These are phyloP conservation scores for Pythium apleroticum DNA, from an alignment of 352 stramenopile species.

Conservation along the genomic window DNA sequence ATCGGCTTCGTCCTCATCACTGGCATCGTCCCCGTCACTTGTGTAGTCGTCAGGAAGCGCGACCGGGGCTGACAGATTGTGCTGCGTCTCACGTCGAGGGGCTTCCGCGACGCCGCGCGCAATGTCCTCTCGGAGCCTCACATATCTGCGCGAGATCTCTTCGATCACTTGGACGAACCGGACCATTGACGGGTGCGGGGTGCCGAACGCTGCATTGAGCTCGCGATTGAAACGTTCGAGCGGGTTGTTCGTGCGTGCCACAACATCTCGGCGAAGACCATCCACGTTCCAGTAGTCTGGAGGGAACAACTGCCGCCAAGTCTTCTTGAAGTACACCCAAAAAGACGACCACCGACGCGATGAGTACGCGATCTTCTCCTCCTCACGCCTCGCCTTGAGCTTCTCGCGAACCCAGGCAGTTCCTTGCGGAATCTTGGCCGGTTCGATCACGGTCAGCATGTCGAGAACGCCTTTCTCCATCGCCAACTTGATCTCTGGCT, in stretches of 20 bases:
- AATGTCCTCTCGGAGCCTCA: neutral
- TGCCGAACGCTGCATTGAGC: slow-evolving; percentile 1
- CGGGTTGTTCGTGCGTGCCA: slow-evolving; percentile 17
- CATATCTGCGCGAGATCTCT: neutral
- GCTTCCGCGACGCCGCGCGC: neutral
- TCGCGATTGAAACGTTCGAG: slow-evolving; percentile 10
- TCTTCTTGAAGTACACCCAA: neutral
- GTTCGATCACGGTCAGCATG: slow-evolving; percentile 12
- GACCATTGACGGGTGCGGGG: slow-evolving; percentile 1
- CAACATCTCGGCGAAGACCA: neutral
- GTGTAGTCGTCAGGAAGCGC: too few relatives aligned
- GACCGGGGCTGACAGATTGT: too few relatives aligned
- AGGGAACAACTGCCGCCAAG: neutral
- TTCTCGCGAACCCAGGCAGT: neutral
- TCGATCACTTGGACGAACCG: slow-evolving; percentile 3
- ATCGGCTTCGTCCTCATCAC: neutral
- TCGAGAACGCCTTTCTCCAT: slow-evolving; percentile 7
- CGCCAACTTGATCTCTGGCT: slow-evolving; percentile 1
- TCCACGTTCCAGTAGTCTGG: slow-evolving; percentile 7
- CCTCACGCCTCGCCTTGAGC: neutral
- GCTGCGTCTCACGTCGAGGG: neutral
- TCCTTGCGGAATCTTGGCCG: slow-evolving; percentile 1
- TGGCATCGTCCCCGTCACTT: neutral
- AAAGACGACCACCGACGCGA: neutral
- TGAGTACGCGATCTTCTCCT: neutral